Base-by-base conservation (phyloP, 1,139 yeast genomes). In the Geotrichum australiense region DNA sequence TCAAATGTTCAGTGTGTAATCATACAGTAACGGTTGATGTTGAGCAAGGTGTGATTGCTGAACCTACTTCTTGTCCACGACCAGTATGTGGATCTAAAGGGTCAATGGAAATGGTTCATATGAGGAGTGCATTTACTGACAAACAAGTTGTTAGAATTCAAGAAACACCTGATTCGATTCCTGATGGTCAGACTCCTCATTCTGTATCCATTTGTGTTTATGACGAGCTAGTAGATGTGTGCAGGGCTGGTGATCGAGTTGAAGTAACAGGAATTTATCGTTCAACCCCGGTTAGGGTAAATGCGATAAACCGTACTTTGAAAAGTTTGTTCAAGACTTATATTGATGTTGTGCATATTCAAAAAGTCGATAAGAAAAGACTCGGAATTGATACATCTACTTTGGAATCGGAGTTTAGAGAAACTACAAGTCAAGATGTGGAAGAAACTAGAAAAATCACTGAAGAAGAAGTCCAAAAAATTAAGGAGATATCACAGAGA, bases 161-260 rank as follows among this genome's bases (percentile, higher is more conserved):
- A 63, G 99, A 91, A 62, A 91, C 98, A 0, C 99, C 98, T 0
- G 98, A 91, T 62, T 71, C 79, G 50, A 95, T 91, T n/a, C 98
- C 98, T 2, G 98, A 86, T 65, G 99, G 99, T 16, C 98, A 91
- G 63, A 91, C 98, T 3, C 98, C 99, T 2, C 98, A 91, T 60
- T 81, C 96, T 10, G 86, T 91, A 43, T 86, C 95, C 10, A 69
- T 91, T 27, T 87, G 96, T 68, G 94, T 86, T 3, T 91, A 91
- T 57, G 99, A 93, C 62, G 98, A 93, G 59, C 70, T 91, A 50
- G 98, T 91, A 2, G 99, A 91, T 61, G 73, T 84, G 42, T 83
- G 94, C 58, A 76, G 95, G 56, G 97, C 98, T 12, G 99, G 99
- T 70, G 99, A 91, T 62, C 74, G 97, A 50, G 75, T 93, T 37